These are phyloP conservation scores for Linderniella brevidens DNA, from an alignment of 257 asterid genomes.

Conservation along the genomic window DNA sequence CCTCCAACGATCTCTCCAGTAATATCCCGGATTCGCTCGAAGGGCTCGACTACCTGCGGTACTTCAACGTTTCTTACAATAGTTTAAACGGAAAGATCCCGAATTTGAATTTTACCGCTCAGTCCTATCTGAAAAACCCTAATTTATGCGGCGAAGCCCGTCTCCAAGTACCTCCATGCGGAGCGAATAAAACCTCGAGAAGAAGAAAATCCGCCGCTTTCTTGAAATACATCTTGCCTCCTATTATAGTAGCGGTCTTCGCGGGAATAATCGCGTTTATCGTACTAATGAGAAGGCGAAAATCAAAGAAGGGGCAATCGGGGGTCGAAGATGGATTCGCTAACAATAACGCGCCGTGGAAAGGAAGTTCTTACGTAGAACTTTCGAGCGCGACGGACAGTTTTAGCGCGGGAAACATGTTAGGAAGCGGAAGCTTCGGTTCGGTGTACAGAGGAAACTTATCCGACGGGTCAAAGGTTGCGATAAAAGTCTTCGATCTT, in stretches of 20 bases:
- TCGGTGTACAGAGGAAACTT: slow-evolving; percentile 11
- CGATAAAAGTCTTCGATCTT: slow-evolving; percentile 17
- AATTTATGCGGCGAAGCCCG: slow-evolving; percentile 14
- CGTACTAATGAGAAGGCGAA: background rate
- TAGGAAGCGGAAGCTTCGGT: slow-evolving; percentile 15
- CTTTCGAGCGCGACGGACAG: slow-evolving; percentile 12
- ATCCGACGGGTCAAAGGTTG: slow-evolving; percentile 7
- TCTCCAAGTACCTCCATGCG: slow-evolving; percentile 15
- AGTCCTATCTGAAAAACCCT: slow-evolving; percentile 7
- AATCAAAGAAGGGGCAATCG: slow-evolving; percentile 1
- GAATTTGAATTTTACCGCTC: slow-evolving; percentile 8
- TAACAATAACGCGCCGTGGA: background rate
- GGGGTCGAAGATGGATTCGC: background rate
- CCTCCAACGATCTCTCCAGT: slow-evolving; percentile 17
- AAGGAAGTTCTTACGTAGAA: slow-evolving; percentile 12
- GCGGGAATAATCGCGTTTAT: background rate
- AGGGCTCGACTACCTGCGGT: slow-evolving; percentile 8
- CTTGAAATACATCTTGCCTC: slow-evolving; percentile 9
- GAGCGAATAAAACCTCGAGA: background rate
- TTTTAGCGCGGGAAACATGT: slow-evolving; percentile 11
- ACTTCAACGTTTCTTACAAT: slow-evolving; percentile 18
- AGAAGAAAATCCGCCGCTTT: slow-evolving; percentile 4
- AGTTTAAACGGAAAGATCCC: slow-evolving; percentile 17
- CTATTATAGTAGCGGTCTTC: too few relatives aligned
- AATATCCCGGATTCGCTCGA: slow-evolving; percentile 13